Base-by-base conservation (phyloP, 2,329 filamentous ascomycete genomes). In the Hymenotorrendiella dingleyae region DNA sequence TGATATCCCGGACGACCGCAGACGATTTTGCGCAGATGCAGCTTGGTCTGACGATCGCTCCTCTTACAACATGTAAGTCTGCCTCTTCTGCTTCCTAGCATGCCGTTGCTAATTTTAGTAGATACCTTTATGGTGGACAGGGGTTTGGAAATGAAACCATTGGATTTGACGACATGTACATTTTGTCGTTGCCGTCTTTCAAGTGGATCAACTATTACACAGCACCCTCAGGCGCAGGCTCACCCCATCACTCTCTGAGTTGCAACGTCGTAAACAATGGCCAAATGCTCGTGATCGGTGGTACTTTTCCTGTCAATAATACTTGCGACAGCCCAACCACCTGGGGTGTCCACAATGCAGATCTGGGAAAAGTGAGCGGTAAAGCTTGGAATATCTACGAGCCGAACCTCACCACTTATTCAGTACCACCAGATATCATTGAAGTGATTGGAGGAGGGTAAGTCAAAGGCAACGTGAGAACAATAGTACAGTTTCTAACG, bases 231-330 rank as follows among this genome's bases (percentile, higher is more conserved):
- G 56, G 59, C 10, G 67, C 65, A 1, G 64, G 68, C 22, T 56
- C 55, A 28, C 69, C 69, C 11, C 75, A 78, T 49, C 71, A 80
- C 57, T 73, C 71, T 20, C 64, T 78, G 21, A 74, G 68, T 26
- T 82, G 78, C 56, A 77, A 78, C 54, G 72, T 82, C 21, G 62
- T 78, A 19, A 38, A 38, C n/a, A 62, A 65, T 34, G 67, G 71
- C 4, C 79, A 83, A 57, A 82, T 83, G 73, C 61, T 83, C 19
- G 67, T 83, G 35, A 73, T 82, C 26, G 79, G 80, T 17, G 80
- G 80, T 14, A 70, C 68, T 34, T 78, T 80, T 46, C 71, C 76
- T 0, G 53, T 66, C 7, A 62, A 56, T 9, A 60, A 67, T 26
- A 53, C 63, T 5, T 82, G 78, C 52, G 78, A 82, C 54, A 64